phyloP scores from a whole-genome alignment of 352 stramenopile species.

The Phytophthora rubi region DNA sequence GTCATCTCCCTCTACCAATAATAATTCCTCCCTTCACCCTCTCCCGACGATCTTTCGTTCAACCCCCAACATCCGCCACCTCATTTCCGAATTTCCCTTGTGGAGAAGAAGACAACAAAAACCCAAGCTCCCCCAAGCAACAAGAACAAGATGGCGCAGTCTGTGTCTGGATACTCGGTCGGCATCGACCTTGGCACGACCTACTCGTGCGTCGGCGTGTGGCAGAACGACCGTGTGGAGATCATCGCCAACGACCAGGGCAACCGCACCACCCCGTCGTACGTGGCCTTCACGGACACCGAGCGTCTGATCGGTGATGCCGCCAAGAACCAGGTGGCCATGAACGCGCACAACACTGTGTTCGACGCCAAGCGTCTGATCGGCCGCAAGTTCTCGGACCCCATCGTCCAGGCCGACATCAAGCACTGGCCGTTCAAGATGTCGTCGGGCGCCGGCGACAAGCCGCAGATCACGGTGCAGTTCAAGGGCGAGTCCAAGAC shows the following conservation, averaged over 20 bases:
- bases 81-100: conserved; percentile 36
- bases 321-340: conserved; percentile 93
- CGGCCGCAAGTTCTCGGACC: conserved; percentile 93
- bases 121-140: not conserved
- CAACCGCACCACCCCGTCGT: conserved; percentile 96
- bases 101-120: conserved; percentile 28
- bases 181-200: conserved; percentile 94
- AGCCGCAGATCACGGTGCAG: conserved; percentile 75
- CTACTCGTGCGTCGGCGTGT: conserved; percentile 95
- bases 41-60: conserved; percentile 17
- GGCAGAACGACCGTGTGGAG: conserved; percentile 95
- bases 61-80: not conserved
- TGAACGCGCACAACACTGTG: conserved; percentile 95
- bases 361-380: conserved; percentile 98
- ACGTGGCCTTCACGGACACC: conserved; percentile 94
- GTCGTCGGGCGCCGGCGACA: conserved; percentile 61
- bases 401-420: conserved; percentile 83
- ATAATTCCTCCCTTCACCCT: not conserved
- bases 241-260: conserved; percentile 97
- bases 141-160: conserved; percentile 33
- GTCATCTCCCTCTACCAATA: not conserved
- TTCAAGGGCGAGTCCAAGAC: conserved; percentile 75
- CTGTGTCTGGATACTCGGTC: conserved; percentile 43
- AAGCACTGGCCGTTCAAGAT: conserved; percentile 81
- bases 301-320: conserved; percentile 95